Evolutionary conservation across 2,329 filamentous ascomycete genomes (phyloP).

Genomic region (Pseudocercospora pini-densiflorae): DNA sequence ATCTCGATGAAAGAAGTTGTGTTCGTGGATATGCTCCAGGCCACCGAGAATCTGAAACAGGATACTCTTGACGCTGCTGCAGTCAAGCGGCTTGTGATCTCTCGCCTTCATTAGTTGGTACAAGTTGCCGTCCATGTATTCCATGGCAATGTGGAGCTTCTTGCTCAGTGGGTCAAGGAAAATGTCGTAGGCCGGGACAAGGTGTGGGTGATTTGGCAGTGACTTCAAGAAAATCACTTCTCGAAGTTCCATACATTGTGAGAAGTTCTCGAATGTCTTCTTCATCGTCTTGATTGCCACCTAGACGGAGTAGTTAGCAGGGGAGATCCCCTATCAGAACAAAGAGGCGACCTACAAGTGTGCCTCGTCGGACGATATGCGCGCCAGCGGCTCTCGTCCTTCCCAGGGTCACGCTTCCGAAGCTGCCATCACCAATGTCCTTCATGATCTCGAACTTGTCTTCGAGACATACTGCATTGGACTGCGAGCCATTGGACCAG

Average conservation of each 20-base stretch:
- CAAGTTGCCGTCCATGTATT: constrained; percentile 99
- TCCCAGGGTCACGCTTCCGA: constrained; percentile 91
- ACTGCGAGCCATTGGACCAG: constrained; percentile 56
- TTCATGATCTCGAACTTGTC: constrained; percentile 97
- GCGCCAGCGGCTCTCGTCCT: constrained; percentile 89
- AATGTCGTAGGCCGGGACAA: constrained; percentile 97
- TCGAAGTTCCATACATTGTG: constrained; percentile 86
- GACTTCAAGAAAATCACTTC: constrained; percentile 97
- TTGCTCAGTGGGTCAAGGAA: constrained; percentile 96
- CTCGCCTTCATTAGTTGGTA: constrained; percentile 99
- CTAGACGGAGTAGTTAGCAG: constrained; percentile 53
- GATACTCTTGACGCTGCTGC: constrained; percentile 93
- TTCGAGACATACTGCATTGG: constrained; percentile 66
- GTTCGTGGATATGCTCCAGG: constrained; percentile 94
- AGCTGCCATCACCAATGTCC: constrained; percentile 98
- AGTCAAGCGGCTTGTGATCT: constrained; percentile 92
- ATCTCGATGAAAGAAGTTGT: constrained; percentile 97
- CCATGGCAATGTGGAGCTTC: constrained; percentile 98
- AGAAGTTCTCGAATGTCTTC: constrained; percentile 95
- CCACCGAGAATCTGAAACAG: constrained; percentile 96
- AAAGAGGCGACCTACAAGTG: constrained; percentile 68
- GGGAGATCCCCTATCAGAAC: background rate
- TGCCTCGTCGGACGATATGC: constrained; percentile 84
- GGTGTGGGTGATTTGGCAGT: constrained; percentile 82
- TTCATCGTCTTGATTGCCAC: constrained; percentile 99